These are phyloP conservation scores for Cladosporium sp. DNA, from an alignment of 2,329 filamentous ascomycete genomes.

Conservation along the genomic window DNA sequence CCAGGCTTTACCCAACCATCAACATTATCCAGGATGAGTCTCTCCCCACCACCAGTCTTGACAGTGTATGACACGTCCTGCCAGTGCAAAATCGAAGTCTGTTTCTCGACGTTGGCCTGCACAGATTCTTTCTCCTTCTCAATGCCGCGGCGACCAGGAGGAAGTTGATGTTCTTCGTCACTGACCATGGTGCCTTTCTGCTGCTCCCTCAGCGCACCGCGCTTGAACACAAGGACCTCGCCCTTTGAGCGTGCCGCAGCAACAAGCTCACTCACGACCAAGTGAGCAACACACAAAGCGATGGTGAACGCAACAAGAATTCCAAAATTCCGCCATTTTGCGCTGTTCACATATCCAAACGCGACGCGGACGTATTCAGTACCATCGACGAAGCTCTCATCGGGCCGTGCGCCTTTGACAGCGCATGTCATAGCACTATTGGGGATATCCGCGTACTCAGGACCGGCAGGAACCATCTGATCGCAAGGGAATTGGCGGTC, in stretches of 20 bases:
- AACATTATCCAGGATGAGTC: slow-evolving; percentile 58
- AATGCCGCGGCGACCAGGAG: slow-evolving; percentile 20
- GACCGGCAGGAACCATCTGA: slow-evolving; percentile 27
- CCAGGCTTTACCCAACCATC: slow-evolving; percentile 59
- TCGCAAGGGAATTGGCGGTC: slow-evolving; percentile 58
- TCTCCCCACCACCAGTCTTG: slow-evolving; percentile 52
- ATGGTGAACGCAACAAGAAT: slow-evolving; percentile 64
- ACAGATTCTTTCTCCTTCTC: slow-evolving; percentile 40
- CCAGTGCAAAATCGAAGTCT: slow-evolving; percentile 73
- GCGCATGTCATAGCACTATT: slow-evolving; percentile 31
- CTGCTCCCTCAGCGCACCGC: slow-evolving; percentile 40
- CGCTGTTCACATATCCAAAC: slow-evolving; percentile 59
- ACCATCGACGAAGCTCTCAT: slow-evolving; percentile 57
- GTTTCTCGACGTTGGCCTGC: slow-evolving; percentile 53
- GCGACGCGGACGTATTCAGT: slow-evolving; percentile 58
- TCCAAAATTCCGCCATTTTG: slow-evolving; percentile 63
- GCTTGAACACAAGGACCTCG: slow-evolving; percentile 65
- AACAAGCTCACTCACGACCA: slow-evolving; percentile 63
- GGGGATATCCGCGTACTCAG: slow-evolving; percentile 28
- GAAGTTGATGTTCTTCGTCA: slow-evolving; percentile 44
- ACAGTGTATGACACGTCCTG: slow-evolving; percentile 59
- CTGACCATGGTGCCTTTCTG: slow-evolving; percentile 43
- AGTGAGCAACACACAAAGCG: slow-evolving; percentile 64
- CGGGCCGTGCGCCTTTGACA: slow-evolving; percentile 56
- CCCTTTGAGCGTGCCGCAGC: slow-evolving; percentile 62